A percentile compares a stretch with the other conserved stretches of the same genome.
These are phyloP conservation scores for Leccinum disarticulatum DNA, from an alignment of 768 basidiomycete genomes.

Conservation along the genomic window DNA sequence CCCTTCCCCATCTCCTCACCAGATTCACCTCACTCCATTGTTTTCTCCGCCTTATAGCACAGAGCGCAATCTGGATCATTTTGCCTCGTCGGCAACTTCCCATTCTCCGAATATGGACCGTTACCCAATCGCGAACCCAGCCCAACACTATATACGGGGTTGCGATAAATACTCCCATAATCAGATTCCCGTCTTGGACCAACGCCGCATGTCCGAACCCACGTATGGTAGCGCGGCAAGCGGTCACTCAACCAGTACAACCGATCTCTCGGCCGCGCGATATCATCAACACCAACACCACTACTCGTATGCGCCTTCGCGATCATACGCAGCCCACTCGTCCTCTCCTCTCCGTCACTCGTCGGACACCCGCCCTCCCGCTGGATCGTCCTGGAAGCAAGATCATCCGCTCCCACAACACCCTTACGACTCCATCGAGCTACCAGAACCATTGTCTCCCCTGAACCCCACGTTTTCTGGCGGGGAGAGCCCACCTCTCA, in stretches of 20 bases:
- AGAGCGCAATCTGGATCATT: constrained; percentile 46
- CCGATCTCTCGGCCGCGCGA: constrained; percentile 34
- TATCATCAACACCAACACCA: constrained; percentile 44
- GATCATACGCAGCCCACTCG: constrained; percentile 38
- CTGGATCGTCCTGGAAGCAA: constrained; percentile 34
- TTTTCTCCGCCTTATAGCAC: constrained; percentile 43
- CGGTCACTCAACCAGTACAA: constrained; percentile 32
- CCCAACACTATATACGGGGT: constrained; percentile 42
- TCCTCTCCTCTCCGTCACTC: constrained; percentile 49
- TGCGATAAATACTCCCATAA: constrained; percentile 36
- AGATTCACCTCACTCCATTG: constrained; percentile 37
- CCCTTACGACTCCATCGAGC: constrained; percentile 34
- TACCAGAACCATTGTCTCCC: constrained; percentile 55
- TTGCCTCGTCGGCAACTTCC: constrained; percentile 42
- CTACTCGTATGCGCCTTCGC: constrained; percentile 34
- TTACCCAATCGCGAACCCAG: constrained; percentile 37
- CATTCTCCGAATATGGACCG: constrained; percentile 42
- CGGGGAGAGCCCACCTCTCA: constrained; percentile 35
- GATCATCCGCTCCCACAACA: constrained; percentile 33
- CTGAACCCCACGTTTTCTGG: constrained; percentile 53
- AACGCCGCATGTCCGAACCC: constrained; percentile 71
- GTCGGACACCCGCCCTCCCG: constrained; percentile 43
- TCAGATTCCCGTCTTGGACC: constrained; percentile 46
- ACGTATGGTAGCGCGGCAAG: constrained; percentile 46
- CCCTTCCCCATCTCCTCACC: constrained; percentile 47